These are phyloP conservation scores for Spergularia azorica DNA, from an alignment of 179 eudicot genomes.

Conservation along the genomic window DNA sequence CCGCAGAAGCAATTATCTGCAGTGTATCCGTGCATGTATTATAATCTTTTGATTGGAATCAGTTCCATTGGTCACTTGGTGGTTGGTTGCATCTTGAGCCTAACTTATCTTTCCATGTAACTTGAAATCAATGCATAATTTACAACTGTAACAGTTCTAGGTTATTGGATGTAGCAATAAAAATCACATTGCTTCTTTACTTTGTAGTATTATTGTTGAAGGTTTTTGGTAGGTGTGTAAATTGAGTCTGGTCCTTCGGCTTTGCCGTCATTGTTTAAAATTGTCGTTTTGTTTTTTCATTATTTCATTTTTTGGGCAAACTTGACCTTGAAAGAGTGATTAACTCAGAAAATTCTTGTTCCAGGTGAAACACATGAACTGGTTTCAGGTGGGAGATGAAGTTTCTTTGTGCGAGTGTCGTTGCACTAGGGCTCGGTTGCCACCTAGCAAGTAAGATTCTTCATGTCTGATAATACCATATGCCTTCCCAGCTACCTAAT, in stretches of 20 bases:
- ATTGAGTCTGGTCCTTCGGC: not conserved
- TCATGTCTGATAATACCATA: not conserved
- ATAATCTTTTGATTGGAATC: not conserved
- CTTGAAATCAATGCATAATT: not conserved
- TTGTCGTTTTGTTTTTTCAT: not conserved
- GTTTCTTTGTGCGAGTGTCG: slow-evolving; percentile 88
- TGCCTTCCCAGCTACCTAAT: not conserved
- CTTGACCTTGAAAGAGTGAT: not conserved
- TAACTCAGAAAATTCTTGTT: slow-evolving; percentile 19
- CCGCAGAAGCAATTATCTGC: not conserved
- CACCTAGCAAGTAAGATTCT: slow-evolving; percentile 85
- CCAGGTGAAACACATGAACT: slow-evolving; percentile 95
- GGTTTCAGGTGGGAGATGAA: slow-evolving; percentile 79
- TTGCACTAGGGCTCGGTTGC: slow-evolving; percentile 87
- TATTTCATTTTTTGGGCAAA: not conserved
- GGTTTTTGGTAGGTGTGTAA: slow-evolving; percentile 3
- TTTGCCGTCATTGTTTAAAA: not conserved
- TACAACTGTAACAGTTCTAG: not conserved
- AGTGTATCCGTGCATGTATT: not conserved
- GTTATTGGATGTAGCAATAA: not conserved
- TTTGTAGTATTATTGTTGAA: not conserved
- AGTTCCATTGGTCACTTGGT: not conserved
- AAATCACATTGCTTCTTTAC: not conserved
- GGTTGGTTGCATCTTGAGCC: not conserved
- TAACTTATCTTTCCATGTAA: not conserved